Evolutionary conservation across 2,329 filamentous ascomycete genomes (phyloP), one percentile per base, ranked within the genome.

Genomic region (Colletotrichum paranaense): DNA sequence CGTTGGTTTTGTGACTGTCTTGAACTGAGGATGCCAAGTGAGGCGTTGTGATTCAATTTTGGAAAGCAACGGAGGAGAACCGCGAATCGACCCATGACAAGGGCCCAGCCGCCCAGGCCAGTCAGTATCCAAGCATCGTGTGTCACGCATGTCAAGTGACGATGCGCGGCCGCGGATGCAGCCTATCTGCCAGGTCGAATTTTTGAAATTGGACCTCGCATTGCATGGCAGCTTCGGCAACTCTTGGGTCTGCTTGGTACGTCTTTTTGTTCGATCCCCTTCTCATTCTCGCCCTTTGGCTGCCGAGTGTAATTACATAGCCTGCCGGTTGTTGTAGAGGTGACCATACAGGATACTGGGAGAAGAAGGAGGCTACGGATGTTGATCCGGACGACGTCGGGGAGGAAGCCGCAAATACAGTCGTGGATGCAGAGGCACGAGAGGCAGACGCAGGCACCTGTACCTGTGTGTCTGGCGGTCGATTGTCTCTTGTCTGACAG

Each of bases 81-180:
- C 55, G 16, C 22, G 53, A 67, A 67, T 67, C 42, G 56, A 62
- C 32, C 56, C 35, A 71, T 62, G 49, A 22, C 32, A 67, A 30
- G 26, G 56, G 63, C 55, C 63, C 28, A 58, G 64, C 42, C 38
- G 57, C 52, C 64, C 16, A 67, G 26, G 12, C 55, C 46, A 28
- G 38, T 32, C 52, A 49, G 42, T 49, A 19, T 62, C 22, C 52
- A 26, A 55, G 52, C 22, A 26, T 55, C 22, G n/a, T 28, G 26
- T 28, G 14, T 55, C 22, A 14, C n/a, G 5, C 22, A 53, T 56
- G 62, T 65, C 69, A 68, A 72, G 58, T 72, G 69, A 68, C 65
- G 38, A 56, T 5, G 46, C 42, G 49, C 56, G 56, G 46, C 49
- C 55, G 46, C 62, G 46, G 42, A 62, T 30, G 30, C 56, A 56